These are phyloP conservation scores for Xylaria bambusicola DNA, from an alignment of 495 filamentous ascomycete genomes.

Conservation along the genomic window DNA sequence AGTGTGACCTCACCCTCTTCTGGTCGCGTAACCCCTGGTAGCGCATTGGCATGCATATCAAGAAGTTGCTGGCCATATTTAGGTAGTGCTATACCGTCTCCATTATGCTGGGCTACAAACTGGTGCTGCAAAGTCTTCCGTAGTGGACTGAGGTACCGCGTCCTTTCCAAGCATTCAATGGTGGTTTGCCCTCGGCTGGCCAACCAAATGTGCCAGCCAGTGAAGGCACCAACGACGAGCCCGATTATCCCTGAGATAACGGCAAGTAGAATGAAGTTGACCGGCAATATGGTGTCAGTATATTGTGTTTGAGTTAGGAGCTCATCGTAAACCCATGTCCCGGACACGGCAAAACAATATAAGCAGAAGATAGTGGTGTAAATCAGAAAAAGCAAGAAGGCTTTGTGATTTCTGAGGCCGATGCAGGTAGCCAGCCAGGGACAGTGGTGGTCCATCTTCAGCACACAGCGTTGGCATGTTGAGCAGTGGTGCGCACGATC, in stretches of 20 bases:
- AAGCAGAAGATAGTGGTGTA: constrained; percentile 88
- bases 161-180: constrained; percentile 93
- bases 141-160: constrained; percentile 81
- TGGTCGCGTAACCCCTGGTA: constrained; percentile 75
- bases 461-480: constrained; percentile 85
- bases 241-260: constrained; percentile 90
- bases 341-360: constrained; percentile 71
- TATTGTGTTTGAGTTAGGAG: constrained; percentile 64
- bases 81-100: constrained; percentile 53
- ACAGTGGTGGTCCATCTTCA: constrained; percentile 99
- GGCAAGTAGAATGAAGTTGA: constrained; percentile 86
- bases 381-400: constrained; percentile 90
- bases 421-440: constrained; percentile 97
- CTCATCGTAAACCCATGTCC: constrained; percentile 78
- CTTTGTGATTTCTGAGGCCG: constrained; percentile 90
- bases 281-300: constrained; percentile 71
- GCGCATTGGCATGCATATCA: constrained; percentile 78
- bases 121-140: constrained; percentile 67
- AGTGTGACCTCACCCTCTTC: constrained; percentile 73
- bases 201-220: constrained; percentile 86
- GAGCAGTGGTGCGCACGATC: constrained; percentile 97
- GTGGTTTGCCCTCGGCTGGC: constrained; percentile 80
- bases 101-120: constrained; percentile 54
- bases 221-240: constrained; percentile 85
- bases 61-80: constrained; percentile 73